Evolutionary conservation across 805 yeast genomes (phyloP), one percentile per base, ranked within the genome.

Genomic region (Saccharomycopsis schoenii): DNA sequence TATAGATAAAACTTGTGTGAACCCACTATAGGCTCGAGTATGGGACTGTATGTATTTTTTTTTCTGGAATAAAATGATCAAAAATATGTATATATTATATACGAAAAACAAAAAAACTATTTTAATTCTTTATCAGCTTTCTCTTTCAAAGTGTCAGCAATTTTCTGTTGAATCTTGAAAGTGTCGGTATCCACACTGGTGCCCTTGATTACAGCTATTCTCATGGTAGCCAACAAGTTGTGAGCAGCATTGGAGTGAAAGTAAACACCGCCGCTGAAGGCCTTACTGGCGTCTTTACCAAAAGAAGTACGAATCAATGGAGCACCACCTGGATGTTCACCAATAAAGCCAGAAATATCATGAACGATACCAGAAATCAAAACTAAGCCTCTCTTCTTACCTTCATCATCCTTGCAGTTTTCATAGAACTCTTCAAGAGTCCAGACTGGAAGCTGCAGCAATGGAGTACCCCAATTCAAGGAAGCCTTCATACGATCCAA

Each of bases 171-270:
- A 66, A 76, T 71, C 58, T 73, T 78, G 67, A 76, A 83, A 19
- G 86, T 83, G 67, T 83, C 76, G 57, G 77, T 77, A 57, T 77
- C 75, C 52, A 84, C 88, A 66, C 81, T 82, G 57, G 84, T 78
- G 65, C 85, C 92, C 71, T 84, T 80, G 63, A 88, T 81, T 51
- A 88, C 86, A 29, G 93, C 94, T 17, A 88, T 84, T 78, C 96
- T 84, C 88, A 87, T 82, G 15, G 87, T 83, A 19, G 93, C 90
- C 72, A 88, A 79, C 69, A 88, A 75, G 72, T 88, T 88, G 72
- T 86, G 91, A 24, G 94, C 96, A 64, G 96, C 94, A 68, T 88
- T 88, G 9, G 93, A 85, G 70, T 88, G 96, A 12, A 88, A 83
- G 69, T 88, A 88, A 37, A 88, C 94, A 70, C 89, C 92, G 70